phyloP scores from a whole-genome alignment of 768 basidiomycete species.

The Phylloporus sp. region DNA sequence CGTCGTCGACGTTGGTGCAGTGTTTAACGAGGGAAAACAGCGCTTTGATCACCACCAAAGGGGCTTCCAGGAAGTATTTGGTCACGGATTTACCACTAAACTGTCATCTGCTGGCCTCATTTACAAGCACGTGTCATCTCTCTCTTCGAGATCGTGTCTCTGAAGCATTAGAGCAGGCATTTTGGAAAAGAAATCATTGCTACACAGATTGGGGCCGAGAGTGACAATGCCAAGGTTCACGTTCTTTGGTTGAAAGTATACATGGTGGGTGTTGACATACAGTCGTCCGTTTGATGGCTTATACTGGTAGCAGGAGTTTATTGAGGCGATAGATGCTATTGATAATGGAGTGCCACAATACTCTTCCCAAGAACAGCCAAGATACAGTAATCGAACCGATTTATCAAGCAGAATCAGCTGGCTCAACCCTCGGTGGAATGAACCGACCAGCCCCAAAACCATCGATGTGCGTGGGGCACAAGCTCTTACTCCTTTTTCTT shows the following conservation, averaged over 20 bases:
- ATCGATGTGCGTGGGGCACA: slow-evolving; percentile 58
- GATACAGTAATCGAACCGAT: slow-evolving; percentile 78
- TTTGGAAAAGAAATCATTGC: slow-evolving; percentile 87
- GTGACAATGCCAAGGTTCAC: slow-evolving; percentile 61
- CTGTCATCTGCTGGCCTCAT: slow-evolving; percentile 89
- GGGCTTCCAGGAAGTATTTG: slow-evolving; percentile 87
- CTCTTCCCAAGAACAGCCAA: slow-evolving; percentile 56
- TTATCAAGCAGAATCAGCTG: slow-evolving; percentile 77
- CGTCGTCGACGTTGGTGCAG: slow-evolving; percentile 93
- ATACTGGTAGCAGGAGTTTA: slow-evolving; percentile 61
- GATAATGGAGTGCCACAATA: slow-evolving; percentile 94
- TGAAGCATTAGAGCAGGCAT: slow-evolving; percentile 49
- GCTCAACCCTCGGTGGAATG: slow-evolving; percentile 93
- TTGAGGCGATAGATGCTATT: slow-evolving; percentile 91
- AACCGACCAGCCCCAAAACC: slow-evolving; percentile 56
- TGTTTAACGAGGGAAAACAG: slow-evolving; percentile 75
- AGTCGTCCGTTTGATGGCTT: slow-evolving; percentile 1
- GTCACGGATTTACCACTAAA: slow-evolving; percentile 83
- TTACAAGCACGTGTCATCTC: slow-evolving; percentile 70
- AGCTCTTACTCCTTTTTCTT: slow-evolving; percentile 6
- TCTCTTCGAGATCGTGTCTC: background rate
- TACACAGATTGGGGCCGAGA: slow-evolving; percentile 45
- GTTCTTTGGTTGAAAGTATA: slow-evolving; percentile 88
- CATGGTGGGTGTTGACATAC: slow-evolving; percentile 42
- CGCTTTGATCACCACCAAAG: slow-evolving; percentile 97